Evolutionary conservation across 306 rosid species (phyloP).

Genomic region (Quercus agrifolia): DNA sequence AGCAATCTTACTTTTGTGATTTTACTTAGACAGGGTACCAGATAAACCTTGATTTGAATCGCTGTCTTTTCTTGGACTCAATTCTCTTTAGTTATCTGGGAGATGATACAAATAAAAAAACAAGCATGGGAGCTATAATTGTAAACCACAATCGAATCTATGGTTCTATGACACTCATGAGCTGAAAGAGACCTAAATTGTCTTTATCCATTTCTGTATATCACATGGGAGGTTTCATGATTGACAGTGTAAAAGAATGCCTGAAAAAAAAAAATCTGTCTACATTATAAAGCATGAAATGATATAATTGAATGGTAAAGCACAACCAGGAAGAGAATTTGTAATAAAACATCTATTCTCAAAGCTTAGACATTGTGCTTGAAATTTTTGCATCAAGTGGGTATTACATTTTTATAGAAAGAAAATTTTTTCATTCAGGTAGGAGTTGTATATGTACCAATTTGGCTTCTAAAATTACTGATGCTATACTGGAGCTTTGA

Average conservation of each 20-base stretch:
- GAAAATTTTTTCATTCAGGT: not conserved
- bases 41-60: too few species aligned
- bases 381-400: not conserved
- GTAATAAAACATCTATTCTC: not conserved
- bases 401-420: not conserved
- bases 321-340: not conserved
- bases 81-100: too few species aligned
- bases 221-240: not conserved
- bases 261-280: not conserved
- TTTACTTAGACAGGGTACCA: too few species aligned
- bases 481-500: not conserved
- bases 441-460: not conserved
- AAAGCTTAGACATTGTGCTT: not conserved
- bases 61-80: too few species aligned
- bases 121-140: too few species aligned
- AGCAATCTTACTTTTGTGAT: too few species aligned
- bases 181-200: not conserved
- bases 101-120: too few species aligned
- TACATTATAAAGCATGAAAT: not conserved
- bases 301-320: not conserved
- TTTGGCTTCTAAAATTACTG: not conserved
- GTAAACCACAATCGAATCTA: not conserved
- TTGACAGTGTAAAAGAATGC: not conserved
- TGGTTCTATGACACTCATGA: not conserved
- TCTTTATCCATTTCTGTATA: constrained; percentile 9